Evolutionary conservation across 805 yeast species (phyloP), one percentile per base, ranked within the genome.

Genomic region (Ogataea degrootiae): DNA sequence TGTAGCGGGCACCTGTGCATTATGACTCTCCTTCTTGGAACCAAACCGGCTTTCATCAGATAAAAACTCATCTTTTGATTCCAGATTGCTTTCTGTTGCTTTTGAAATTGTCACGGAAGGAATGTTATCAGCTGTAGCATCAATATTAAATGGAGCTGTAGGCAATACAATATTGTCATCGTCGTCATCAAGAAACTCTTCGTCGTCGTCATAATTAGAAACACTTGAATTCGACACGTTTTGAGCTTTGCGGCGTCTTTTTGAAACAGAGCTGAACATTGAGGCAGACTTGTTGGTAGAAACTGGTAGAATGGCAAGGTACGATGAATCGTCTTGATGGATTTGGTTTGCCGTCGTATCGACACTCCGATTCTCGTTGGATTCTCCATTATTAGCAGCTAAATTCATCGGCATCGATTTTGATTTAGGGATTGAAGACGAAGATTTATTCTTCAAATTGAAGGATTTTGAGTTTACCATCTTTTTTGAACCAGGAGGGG

Each of bases 401-500:
- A 51, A 37, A 23, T 37, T 31, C 5, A 26, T 33, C 4, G 54
- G 53, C 12, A 50, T 40, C 0, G 53, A 48, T 8, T 15, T 44
- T 19, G 53, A 50, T 38, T 50, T 50, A 1, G 34, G 23, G 11
- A 50, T 36, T 26, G 39, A 26, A 4, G 31, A 15, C 6, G 34
- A 9, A 15, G 36, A 33, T 17, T 34, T 16, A 39, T 34, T 34
- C 34, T 39, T 34, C 33, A 19, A 19, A n/a, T 19, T 42, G 17
- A 44, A 22, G 8, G 42, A 41, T 4, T 14, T 39, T n/a, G 47
- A 35, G 8, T 34, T 39, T 4, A 34, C 33, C 6, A 37, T 16
- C 5, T 11, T 19, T 37, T 31, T 37, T 17, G 45, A 12, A 14
- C 41, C 34, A 8, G 41, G 21, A 23, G n/a, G 34, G 6, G 26